Percentiles rank a stretch among this genome's conserved stretches.
Conservation (phyloP, 1,139 yeast genomes). For the Hansenula sp. region DNA sequence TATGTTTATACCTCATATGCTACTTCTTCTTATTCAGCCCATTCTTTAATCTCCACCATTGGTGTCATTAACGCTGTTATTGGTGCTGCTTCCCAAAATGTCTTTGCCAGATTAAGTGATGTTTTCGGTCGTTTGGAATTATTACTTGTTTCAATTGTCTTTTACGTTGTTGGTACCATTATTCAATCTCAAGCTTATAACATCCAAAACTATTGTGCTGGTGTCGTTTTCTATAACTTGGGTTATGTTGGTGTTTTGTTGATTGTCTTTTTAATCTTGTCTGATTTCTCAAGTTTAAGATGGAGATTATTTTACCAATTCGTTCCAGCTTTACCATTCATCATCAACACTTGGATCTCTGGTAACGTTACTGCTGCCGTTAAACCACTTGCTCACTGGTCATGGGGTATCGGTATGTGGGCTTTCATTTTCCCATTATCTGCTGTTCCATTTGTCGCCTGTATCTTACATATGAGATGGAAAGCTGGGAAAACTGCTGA, state of each 20-base stretch:
- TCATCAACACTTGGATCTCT: constrained; percentile 74
- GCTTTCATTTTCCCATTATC: constrained; percentile 69
- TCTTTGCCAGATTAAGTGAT: constrained; percentile 67
- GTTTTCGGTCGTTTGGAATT: constrained; percentile 66
- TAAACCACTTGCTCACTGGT: constrained; percentile 45
- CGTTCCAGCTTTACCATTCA: constrained; percentile 65
- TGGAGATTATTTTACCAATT: constrained; percentile 67
- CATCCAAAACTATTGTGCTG: constrained; percentile 67
- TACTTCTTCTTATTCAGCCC: constrained; percentile 50
- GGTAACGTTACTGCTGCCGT: constrained; percentile 49
- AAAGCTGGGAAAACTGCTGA: constrained; percentile 51
- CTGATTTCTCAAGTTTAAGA: constrained; percentile 64
- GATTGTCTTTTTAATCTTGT: constrained; percentile 51
- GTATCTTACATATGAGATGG: constrained; percentile 53
- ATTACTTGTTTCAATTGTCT: constrained; percentile 47
- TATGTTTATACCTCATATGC: constrained; percentile 50
- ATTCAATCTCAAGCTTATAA: constrained; percentile 66
- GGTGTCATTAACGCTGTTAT: constrained; percentile 60
- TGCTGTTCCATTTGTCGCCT: constrained; percentile 51
- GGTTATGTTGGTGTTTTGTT: constrained; percentile 67
- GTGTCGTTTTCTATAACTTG: constrained; percentile 64
- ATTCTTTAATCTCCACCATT: constrained; percentile 63
- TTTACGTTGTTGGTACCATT: constrained; percentile 68
- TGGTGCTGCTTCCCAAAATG: constrained; percentile 71
- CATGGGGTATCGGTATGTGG: constrained; percentile 78